phyloP scores from a whole-genome alignment of 345 rosid genomes.

The Populus pruinosa region DNA sequence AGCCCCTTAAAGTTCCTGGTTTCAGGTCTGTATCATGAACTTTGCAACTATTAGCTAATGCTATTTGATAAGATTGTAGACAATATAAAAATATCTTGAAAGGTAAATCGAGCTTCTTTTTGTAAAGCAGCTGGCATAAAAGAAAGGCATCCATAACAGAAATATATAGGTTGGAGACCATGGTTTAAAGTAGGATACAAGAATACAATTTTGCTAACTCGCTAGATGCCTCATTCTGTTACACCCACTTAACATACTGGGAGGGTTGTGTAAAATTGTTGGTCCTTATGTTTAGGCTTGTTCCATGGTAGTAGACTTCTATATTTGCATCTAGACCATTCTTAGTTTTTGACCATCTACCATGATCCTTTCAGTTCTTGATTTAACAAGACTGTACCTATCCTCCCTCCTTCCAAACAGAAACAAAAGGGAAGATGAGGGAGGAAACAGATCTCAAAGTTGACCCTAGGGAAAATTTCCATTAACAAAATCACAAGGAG shows the following conservation, averaged over 20 bases:
- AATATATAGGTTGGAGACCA: background rate
- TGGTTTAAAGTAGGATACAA: background rate
- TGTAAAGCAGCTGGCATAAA: background rate
- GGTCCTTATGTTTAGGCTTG: background rate
- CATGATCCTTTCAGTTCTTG: background rate
- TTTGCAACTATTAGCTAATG: background rate
- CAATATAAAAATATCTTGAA: background rate
- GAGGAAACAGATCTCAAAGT: background rate
- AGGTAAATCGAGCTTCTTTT: background rate
- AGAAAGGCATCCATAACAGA: background rate
- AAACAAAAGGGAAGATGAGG: background rate
- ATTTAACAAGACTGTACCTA: background rate
- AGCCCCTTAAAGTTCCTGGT: conserved; percentile 87
- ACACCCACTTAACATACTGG: background rate
- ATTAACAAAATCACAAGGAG: background rate
- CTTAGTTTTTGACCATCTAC: background rate
- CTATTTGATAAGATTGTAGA: background rate
- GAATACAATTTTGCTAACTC: background rate
- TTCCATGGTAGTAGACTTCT: background rate
- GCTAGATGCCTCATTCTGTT: background rate
- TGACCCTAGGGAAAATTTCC: background rate
- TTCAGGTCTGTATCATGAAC: conserved; percentile 63
- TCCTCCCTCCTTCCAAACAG: background rate
- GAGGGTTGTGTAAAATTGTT: background rate
- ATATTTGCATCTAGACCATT: background rate